Conservation (phyloP, 805 yeast species). For the Candida sakaeoensis region DNA sequence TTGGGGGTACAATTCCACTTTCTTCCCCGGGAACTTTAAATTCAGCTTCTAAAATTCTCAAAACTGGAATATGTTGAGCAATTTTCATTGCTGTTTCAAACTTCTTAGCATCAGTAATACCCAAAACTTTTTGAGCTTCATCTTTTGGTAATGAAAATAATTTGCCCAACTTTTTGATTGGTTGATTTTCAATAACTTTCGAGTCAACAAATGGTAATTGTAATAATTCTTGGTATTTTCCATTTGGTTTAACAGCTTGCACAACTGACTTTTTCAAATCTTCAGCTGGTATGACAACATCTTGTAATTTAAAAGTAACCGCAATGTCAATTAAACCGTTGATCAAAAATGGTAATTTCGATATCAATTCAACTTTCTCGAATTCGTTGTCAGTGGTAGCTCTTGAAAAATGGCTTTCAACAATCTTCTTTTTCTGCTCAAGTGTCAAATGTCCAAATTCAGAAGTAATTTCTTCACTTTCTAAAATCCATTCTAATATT, state of each 20-base stretch:
- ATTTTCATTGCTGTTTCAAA: constrained; percentile 48
- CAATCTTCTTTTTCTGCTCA: constrained; percentile 47
- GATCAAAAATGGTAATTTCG: constrained; percentile 62
- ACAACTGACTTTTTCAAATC: constrained; percentile 68
- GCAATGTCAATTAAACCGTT: constrained; percentile 79
- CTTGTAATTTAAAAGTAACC: constrained; percentile 69
- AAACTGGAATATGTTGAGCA: constrained; percentile 63
- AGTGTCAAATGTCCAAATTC: constrained; percentile 39
- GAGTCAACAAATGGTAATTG: constrained; percentile 76
- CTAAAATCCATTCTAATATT: constrained; percentile 56
- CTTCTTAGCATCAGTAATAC: constrained; percentile 44
- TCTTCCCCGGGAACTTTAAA: constrained; percentile 87
- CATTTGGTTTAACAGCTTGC: constrained; percentile 66
- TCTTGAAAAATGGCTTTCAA: constrained; percentile 60
- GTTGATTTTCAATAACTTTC: constrained; percentile 37
- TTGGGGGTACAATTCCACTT: constrained; percentile 54
- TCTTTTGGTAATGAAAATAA: constrained; percentile 56
- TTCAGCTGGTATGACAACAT: constrained; percentile 54
- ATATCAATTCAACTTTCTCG: constrained; percentile 53
- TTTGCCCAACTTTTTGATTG: constrained; percentile 62
- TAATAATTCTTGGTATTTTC: constrained; percentile 57
- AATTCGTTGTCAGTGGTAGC: constrained; percentile 27
- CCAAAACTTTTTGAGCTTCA: constrained; percentile 54
- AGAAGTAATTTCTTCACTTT: constrained; percentile 60
- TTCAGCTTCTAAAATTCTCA: constrained; percentile 64